A percentile compares a stretch with the other conserved stretches of the same genome.
Evolutionary conservation across 2,329 filamentous ascomycete species (phyloP).

Genomic region (Alternaria solani): DNA sequence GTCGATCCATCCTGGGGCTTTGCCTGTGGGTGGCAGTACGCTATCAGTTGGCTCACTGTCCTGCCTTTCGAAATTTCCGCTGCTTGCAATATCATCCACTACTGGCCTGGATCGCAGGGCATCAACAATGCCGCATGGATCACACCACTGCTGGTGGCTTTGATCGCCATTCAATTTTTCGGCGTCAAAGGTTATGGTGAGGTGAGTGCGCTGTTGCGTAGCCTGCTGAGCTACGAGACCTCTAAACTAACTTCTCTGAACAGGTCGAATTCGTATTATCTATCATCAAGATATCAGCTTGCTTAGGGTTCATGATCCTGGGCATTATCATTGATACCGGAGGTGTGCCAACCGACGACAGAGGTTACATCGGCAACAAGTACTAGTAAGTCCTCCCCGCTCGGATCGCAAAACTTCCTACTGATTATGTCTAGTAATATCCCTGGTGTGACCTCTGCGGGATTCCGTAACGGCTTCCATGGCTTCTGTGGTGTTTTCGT

Average conservation of each 20-base stretch:
- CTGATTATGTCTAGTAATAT: not conserved
- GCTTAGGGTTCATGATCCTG: constrained; percentile 70
- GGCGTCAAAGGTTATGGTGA: constrained; percentile 48
- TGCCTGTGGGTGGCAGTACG: constrained; percentile 48
- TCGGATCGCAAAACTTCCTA: not conserved
- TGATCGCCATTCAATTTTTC: constrained; percentile 43
- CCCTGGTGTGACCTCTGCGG: constrained; percentile 27
- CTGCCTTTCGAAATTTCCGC: constrained; percentile 47
- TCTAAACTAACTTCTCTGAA: not conserved
- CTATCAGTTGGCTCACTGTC: constrained; percentile 42
- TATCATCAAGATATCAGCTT: constrained; percentile 66
- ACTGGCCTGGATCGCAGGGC: constrained; percentile 27
- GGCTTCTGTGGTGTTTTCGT: constrained; percentile 70
- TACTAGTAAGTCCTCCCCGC: constrained; percentile 60
- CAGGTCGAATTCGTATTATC: constrained; percentile 63
- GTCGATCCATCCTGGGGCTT: constrained; percentile 54
- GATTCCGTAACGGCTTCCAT: constrained; percentile 65
- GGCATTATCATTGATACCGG: constrained; percentile 68
- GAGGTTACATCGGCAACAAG: constrained; percentile 66
- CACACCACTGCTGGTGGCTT: constrained; percentile 38
- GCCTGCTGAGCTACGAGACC: not conserved
- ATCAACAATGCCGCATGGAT: constrained; percentile 37
- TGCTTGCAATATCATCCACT: constrained; percentile 44
- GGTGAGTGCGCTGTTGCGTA: constrained; percentile 36
- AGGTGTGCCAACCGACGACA: constrained; percentile 63